Conservation (phyloP, 805 yeast species). For the Ascoidea asiatica region DNA sequence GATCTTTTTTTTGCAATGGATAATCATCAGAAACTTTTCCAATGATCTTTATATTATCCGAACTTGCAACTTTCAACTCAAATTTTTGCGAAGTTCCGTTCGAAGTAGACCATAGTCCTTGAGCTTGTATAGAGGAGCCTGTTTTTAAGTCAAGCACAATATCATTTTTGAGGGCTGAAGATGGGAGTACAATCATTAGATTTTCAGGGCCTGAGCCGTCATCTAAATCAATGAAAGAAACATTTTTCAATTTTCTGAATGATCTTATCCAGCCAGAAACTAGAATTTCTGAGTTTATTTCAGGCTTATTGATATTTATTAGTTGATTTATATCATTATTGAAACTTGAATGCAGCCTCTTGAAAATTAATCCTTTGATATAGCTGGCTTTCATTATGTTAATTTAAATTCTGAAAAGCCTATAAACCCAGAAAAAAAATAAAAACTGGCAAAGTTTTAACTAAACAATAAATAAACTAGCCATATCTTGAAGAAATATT, state of each 20-base stretch:
- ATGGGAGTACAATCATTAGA: constrained; percentile 48
- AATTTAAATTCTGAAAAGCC: too few species aligned
- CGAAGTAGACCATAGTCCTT: constrained; percentile 30
- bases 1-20: constrained; percentile 77
- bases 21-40: constrained; percentile 54
- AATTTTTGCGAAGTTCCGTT: constrained; percentile 37
- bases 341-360: constrained; percentile 16
- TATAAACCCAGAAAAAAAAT: too few species aligned
- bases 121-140: constrained; percentile 31
- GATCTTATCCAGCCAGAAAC: constrained; percentile 69
- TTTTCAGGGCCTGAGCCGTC: constrained; percentile 59
- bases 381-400: too few species aligned
- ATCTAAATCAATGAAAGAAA: constrained; percentile 64
- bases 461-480: too few species aligned
- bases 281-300: constrained; percentile 21
- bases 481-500: too few species aligned
- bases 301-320: constrained; percentile 10
- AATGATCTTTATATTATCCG: constrained; percentile 27
- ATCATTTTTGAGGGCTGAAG: too few species aligned
- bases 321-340: background rate
- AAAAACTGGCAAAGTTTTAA: too few species aligned
- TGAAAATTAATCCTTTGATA: constrained; percentile 13
- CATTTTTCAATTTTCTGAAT: constrained; percentile 57
- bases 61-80: constrained; percentile 30
- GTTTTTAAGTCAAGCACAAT: constrained; percentile 22